Conservation (phyloP, 164 flowering plant genomes). For the Chimonanthus praecox region DNA sequence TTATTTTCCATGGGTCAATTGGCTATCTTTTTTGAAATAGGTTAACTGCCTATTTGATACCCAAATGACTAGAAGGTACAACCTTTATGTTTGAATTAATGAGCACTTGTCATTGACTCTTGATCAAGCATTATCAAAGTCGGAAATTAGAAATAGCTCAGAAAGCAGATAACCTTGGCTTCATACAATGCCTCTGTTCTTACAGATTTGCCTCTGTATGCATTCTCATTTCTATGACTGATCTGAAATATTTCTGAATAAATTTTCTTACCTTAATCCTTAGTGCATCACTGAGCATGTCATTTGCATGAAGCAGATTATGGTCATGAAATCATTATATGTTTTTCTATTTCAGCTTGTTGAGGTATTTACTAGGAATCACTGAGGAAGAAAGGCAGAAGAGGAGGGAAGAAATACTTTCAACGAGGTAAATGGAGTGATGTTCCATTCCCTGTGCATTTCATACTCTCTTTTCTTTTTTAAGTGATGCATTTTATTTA, state of each 20-base stretch:
- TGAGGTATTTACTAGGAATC: conserved; percentile 71
- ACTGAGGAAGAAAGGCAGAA: conserved; percentile 87
- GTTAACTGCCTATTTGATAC: too few relatives aligned
- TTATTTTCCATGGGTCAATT: too few relatives aligned
- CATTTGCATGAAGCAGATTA: neutral
- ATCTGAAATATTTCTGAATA: too few relatives aligned
- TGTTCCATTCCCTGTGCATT: neutral
- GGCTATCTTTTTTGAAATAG: too few relatives aligned
- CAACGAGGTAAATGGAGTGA: conserved; percentile 54
- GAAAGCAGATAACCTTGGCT: neutral
- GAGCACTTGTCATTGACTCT: too few relatives aligned
- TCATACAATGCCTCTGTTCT: neutral
- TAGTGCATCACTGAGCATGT: neutral
- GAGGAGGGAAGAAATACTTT: conserved; percentile 88
- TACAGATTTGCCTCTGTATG: neutral
- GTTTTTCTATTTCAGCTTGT: conserved; percentile 44
- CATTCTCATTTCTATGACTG: neutral
- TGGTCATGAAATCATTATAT: neutral
- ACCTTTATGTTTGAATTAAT: too few relatives aligned
- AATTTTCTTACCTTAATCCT: neutral
- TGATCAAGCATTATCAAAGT: too few relatives aligned
- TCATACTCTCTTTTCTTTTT: neutral
- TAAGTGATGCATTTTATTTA: too few relatives aligned
- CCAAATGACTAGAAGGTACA: too few relatives aligned
- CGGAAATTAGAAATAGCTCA: neutral